phyloP scores from a whole-genome alignment of 108 stramenopile species.

The Cylindrotheca closterium region DNA sequence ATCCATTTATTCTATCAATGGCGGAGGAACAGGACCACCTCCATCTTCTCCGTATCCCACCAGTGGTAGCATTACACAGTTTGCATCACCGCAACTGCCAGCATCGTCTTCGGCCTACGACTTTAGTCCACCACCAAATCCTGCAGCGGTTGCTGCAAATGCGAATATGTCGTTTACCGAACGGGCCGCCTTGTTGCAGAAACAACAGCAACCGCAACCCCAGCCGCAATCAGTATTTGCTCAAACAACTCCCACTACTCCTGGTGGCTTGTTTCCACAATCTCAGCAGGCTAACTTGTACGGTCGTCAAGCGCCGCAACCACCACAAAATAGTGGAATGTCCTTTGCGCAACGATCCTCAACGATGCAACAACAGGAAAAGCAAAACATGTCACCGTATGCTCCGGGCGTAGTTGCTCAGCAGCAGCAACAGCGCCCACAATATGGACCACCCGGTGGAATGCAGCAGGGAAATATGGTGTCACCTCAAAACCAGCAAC shows the following conservation, averaged over 20 bases:
- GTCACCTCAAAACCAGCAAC: too few relatives aligned
- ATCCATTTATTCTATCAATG: too few relatives aligned
- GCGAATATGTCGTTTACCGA: slow-evolving; percentile 7
- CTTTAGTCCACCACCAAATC: slow-evolving; percentile 20
- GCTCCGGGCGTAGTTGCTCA: neutral
- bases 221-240: neutral
- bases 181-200: slow-evolving; percentile 7
- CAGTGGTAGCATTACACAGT: slow-evolving; percentile 38
- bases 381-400: too few relatives aligned
- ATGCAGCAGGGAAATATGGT: too few relatives aligned
- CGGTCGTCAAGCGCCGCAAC: slow-evolving; percentile 2
- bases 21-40: too few relatives aligned
- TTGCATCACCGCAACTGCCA: slow-evolving; percentile 22
- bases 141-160: neutral
- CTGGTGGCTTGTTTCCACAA: neutral
- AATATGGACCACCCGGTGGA: neutral
- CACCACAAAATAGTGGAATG: neutral
- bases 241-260: neutral
- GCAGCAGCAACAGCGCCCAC: neutral
- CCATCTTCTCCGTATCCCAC: slow-evolving; percentile 9
- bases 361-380: neutral
- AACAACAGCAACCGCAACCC: slow-evolving; percentile 24
- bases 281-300: neutral
- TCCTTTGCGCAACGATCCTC: slow-evolving; percentile 7
- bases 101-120: slow-evolving; percentile 21